Evolutionary conservation across 331 rosid species (phyloP), one percentile per base, ranked within the genome.

Genomic region (Rosa hybrid): DNA sequence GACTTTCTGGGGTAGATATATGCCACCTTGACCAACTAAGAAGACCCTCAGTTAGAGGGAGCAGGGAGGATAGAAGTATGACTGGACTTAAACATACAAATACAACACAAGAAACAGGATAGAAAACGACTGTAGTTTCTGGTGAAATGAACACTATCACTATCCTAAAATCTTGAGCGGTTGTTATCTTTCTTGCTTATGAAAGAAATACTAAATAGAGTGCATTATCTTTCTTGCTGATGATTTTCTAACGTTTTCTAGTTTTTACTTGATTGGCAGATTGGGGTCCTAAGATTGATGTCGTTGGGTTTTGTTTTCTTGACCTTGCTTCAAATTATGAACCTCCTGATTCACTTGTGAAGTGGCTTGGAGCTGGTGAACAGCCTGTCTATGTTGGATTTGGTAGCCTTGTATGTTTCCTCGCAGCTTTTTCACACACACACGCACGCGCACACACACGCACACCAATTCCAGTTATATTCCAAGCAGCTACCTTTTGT

Each of bases 251-350:
- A 76, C 60, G 77, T 62, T 48, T 49, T 57, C 80, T 74, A 68
- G 59, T 67, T 69, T 75, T 69, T 72, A 74, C 74, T 86, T 83
- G 70, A 75, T 79, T 68, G 87, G 90, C 97, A 95, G 98, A 95
- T 79, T 95, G 98, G 98, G 98, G 98, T 6, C 87, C 90, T 17
- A 90, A 87, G 27, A 87, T 91, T 84, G 98, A 95, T 50, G 91
- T 95, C 5, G 98, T 95, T 84, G 98, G 98, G 76, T 95, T 95
- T 83, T 95, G 98, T 91, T 95, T 95, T 87, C 98, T 95, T 81
- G 98, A 95, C 85, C 97, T 95, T 82, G 98, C 97, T 79, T 92
- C 98, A 74, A 89, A 85, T 72, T 92, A 90, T 84, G 88, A 88
- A 81, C 98, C 98, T 21, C 94, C 94, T 6, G 81, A 84, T 67